Evolutionary conservation across 768 basidiomycete species (phyloP), one percentile per base, ranked within the genome.

Genomic region (Tylopilus subfusipes): DNA sequence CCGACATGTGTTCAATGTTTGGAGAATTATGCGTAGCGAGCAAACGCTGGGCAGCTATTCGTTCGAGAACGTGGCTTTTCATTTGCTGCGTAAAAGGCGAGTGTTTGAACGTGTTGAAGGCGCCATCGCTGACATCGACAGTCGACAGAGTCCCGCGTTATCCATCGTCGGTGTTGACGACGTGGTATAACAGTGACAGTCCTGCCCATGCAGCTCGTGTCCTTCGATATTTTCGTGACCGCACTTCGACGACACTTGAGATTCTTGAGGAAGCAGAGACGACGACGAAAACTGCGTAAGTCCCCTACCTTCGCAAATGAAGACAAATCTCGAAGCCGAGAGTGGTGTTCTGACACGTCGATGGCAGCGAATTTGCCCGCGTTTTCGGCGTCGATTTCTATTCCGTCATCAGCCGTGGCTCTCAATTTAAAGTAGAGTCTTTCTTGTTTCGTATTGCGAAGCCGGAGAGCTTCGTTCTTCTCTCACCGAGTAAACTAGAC

Each of bases 371-470:
- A 70, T 98, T 98, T 63, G 95, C 97, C 38, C 85, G 97, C 11
- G 92, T 98, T 7, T 98, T 97, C 60, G 96, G 97, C 1, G 87
- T 99, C 42, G 97, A 99, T 71, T 98, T 98, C 68, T 91, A 87
- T 66, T 97, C 94, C 4, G 95, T 98, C 30, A 82, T 97, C 58
- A 93, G 84, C 56, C 84, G 97, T 30, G 97, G 97, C 0, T 97
- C 94, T 1, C 97, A 99, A 64, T 98, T 93, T 78, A 99, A 98
- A 73, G 97, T 98, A 25, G 97, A 99, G 73, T 94, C 94, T 0
- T 96, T 99, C 74, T 88, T 99, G 88, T 95, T 97, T 69, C 85
- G 95, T 19, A 93, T 98, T 45, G 90, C 91, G 18, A 98, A 98
- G 69, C 94, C 97, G 0, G 97, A 98, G 68, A 90, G 81, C 59